Evolutionary conservation across 2,329 filamentous ascomycete genomes (phyloP).

Genomic region (Hymenoscyphus infarciens): DNA sequence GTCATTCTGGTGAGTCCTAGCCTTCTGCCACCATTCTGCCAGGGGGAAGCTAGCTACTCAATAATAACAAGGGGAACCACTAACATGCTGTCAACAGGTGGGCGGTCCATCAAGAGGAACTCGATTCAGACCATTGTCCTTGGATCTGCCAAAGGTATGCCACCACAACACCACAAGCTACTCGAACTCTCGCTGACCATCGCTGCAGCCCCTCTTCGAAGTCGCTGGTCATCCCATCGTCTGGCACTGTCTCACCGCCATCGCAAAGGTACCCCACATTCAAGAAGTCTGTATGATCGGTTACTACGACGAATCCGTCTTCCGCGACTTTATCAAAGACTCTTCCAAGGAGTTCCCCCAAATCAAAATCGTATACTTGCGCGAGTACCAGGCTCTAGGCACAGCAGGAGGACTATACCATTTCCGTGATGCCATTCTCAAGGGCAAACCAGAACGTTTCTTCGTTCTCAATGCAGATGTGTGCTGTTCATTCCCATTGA

Average conservation of each 20-base stretch:
- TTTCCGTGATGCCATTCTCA: conserved; percentile 97
- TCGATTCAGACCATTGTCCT: conserved; percentile 87
- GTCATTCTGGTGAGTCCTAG: conserved; percentile 74
- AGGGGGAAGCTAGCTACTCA: neutral
- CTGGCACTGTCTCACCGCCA: conserved; percentile 91
- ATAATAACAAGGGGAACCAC: conserved; percentile 15
- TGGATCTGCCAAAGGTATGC: conserved; percentile 87
- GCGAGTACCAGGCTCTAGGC: conserved; percentile 94
- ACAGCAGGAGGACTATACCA: conserved; percentile 97
- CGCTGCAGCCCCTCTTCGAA: conserved; percentile 82
- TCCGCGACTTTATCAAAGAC: conserved; percentile 97
- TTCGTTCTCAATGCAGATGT: conserved; percentile 98
- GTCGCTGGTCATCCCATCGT: conserved; percentile 98
- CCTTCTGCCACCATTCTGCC: neutral
- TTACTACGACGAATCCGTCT: conserved; percentile 96
- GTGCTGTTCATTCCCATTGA: conserved; percentile 96
- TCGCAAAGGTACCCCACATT: conserved; percentile 86
- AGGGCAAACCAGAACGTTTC: conserved; percentile 89
- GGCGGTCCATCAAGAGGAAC: conserved; percentile 94
- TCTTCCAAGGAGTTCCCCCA: conserved; percentile 79
- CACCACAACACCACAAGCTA: conserved; percentile 19
- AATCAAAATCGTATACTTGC: conserved; percentile 88
- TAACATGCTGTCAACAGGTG: conserved; percentile 55
- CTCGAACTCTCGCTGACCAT: conserved; percentile 17
- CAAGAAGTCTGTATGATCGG: conserved; percentile 97